Percentiles rank a stretch among this genome's conserved stretches.
phyloP scores from a whole-genome alignment of 2,329 filamentous ascomycete genomes.

The Aspergillus glaucus region DNA sequence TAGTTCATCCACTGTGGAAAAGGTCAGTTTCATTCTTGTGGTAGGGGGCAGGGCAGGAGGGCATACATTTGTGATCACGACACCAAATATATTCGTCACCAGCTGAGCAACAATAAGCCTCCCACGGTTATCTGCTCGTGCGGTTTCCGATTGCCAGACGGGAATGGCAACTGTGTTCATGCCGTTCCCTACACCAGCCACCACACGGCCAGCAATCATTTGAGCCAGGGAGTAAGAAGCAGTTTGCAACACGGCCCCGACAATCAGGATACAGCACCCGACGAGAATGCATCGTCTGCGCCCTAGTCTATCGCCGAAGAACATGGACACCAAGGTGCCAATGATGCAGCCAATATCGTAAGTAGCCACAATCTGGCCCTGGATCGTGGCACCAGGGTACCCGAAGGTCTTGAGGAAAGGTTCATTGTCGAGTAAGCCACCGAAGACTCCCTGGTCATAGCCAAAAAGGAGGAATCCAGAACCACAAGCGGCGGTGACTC shows the following conservation, averaged over 20 bases:
- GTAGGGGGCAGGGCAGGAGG: background rate
- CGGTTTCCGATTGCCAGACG: conserved; percentile 27
- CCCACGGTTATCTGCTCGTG: conserved; percentile 18
- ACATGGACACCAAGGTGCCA: conserved; percentile 13
- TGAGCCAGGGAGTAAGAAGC: conserved; percentile 7
- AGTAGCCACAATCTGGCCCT: conserved; percentile 15
- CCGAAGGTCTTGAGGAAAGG: conserved; percentile 14
- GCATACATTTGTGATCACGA: conserved; percentile 8
- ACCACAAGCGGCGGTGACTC: conserved; percentile 9
- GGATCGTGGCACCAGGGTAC: conserved; percentile 13
- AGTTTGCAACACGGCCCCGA: conserved; percentile 14
- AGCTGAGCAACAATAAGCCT: conserved; percentile 14
- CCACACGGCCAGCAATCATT: conserved; percentile 23
- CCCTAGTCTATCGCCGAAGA: conserved; percentile 11
- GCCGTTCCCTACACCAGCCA: conserved; percentile 26
- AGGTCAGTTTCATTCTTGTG: background rate
- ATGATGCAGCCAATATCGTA: conserved; percentile 17
- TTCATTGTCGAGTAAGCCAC: conserved; percentile 15
- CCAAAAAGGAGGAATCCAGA: conserved; percentile 20
- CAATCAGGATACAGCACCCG: conserved; percentile 11
- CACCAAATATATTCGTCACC: conserved; percentile 10
- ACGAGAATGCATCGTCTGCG: conserved; percentile 10
- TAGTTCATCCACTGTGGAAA: conserved; percentile 34
- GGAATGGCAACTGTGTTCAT: conserved; percentile 29
- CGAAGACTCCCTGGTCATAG: conserved; percentile 22